Percentiles rank a stretch among this genome's conserved stretches.
Evolutionary conservation across 768 basidiomycete species (phyloP).

Genomic region (Infundibulicybe gibba): DNA sequence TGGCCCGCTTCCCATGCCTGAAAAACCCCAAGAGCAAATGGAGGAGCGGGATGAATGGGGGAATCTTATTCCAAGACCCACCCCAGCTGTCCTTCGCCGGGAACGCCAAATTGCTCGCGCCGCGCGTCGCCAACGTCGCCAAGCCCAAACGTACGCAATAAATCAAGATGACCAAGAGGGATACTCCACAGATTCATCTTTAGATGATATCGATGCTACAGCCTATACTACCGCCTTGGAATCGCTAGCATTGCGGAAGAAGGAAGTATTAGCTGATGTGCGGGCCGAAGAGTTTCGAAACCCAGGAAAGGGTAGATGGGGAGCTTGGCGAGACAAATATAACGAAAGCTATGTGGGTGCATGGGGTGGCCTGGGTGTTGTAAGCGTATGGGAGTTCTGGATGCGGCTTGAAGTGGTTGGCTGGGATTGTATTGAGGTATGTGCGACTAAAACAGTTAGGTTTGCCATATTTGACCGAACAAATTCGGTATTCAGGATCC

Average conservation of each 20-base stretch:
- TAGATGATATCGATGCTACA: constrained; percentile 59
- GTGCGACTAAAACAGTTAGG: constrained; percentile 12
- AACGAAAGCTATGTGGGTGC: constrained; percentile 83
- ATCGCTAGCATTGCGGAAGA: constrained; percentile 46
- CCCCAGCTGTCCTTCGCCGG: constrained; percentile 39
- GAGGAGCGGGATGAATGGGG: constrained; percentile 64
- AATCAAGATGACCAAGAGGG: constrained; percentile 60
- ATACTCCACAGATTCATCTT: constrained; percentile 80
- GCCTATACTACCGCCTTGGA: constrained; percentile 67
- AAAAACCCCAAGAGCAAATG: constrained; percentile 19
- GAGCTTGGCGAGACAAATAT: constrained; percentile 71
- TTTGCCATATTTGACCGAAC: constrained; percentile 4
- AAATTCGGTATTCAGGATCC: constrained; percentile 33
- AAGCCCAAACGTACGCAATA: constrained; percentile 15
- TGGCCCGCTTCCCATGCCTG: constrained; percentile 40
- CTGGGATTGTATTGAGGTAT: constrained; percentile 85
- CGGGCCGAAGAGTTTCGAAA: constrained; percentile 80
- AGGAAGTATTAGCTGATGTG: constrained; percentile 75
- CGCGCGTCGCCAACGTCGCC: constrained; percentile 49
- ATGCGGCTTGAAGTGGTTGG: constrained; percentile 80
- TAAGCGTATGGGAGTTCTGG: constrained; percentile 95
- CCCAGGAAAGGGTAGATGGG: constrained; percentile 65
- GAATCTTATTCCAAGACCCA: constrained; percentile 42
- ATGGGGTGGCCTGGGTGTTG: constrained; percentile 87
- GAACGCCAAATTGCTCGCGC: constrained; percentile 59